Evolutionary conservation across 441 rosid genomes (phyloP), one percentile per base, ranked within the genome.

Genomic region (Populus hybrid): DNA sequence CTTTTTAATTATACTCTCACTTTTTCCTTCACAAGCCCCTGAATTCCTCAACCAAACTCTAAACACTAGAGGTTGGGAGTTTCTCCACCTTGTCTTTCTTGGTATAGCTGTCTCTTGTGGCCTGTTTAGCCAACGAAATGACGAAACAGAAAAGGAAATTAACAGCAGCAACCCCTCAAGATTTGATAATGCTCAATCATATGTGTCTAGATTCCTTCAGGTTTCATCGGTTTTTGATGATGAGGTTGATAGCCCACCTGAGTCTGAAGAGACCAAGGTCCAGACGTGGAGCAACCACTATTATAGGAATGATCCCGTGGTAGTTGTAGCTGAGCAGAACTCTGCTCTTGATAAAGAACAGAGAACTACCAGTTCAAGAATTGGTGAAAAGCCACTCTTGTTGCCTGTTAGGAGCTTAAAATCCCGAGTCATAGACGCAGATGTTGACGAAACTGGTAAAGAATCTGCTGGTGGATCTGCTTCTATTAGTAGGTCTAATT

Each of bases 71-170:
- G 89, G 89, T 74, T 90, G 97, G 94, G 99, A 94, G 87, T 89
- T 96, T 83, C 92, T 96, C 63, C 98, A 94, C 85, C 91, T 96
- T 11, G 38, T 94, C 75, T 83, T 94, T 32, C 98, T 96, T 74
- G 98, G 98, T 16, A 90, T 96, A 78, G 99, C 97, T 30, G 93
- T 96, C 80, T 92, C 99, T 35, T 96, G 92, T 78, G 99, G 98
- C 65, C 92, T 94, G 23, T 94, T 96, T 79, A 91, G 98, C 86
- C 73, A 87, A 65, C 81, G 90, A 32, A 90, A 89, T 61, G 87
- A 87, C 7, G 95, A 87, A 28, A 76, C 84, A 7, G 90, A 87
- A 7, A 90, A 90, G 32, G 92, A 84, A 8, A 78, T 32, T 66
- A 72, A 40, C 36, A 77, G 63, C 66, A 74, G 50, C 73, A 73